Conservation (phyloP, 805 yeast species). For the Candida jianshihensis region DNA sequence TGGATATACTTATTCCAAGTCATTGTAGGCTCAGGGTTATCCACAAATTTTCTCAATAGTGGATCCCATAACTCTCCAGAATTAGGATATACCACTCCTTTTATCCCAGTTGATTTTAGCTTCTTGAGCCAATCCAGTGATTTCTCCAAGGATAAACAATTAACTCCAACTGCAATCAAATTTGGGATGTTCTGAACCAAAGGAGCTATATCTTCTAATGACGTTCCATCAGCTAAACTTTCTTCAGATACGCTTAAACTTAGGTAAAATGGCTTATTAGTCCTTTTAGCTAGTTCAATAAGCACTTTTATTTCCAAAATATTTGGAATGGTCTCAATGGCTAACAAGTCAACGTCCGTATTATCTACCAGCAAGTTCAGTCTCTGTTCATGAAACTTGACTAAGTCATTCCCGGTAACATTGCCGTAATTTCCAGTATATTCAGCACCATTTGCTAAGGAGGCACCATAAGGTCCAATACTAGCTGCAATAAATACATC, state of each 20-base stretch:
- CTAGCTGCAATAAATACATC: conserved; percentile 19
- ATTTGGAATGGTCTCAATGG: conserved; percentile 66
- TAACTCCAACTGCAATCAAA: conserved; percentile 46
- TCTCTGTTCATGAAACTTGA: conserved; percentile 42
- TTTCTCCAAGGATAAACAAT: conserved; percentile 48
- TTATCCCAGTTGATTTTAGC: conserved; percentile 21
- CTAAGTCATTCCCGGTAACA: conserved; percentile 27
- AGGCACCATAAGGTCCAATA: conserved; percentile 28
- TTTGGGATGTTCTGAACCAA: conserved; percentile 15
- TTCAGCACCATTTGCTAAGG: conserved; percentile 55
- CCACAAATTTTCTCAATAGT: conserved; percentile 35
- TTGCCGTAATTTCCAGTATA: conserved; percentile 57
- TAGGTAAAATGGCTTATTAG: conserved; percentile 34
- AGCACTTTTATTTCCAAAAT: conserved; percentile 46
- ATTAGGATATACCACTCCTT: conserved; percentile 63
- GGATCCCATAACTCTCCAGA: conserved; percentile 64
- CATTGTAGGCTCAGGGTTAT: conserved; percentile 15
- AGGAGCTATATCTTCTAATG: conserved; percentile 26
- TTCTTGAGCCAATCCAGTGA: conserved; percentile 35
- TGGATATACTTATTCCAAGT: conserved; percentile 34
- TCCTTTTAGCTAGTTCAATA: conserved; percentile 28
- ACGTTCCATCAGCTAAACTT: conserved; percentile 45
- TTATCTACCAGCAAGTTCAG: conserved; percentile 30
- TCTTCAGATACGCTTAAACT: conserved; percentile 32
- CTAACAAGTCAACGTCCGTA: conserved; percentile 43